Evolutionary conservation across 768 basidiomycete species (phyloP), one percentile per base, ranked within the genome.

Genomic region (Calvatia gigantea): DNA sequence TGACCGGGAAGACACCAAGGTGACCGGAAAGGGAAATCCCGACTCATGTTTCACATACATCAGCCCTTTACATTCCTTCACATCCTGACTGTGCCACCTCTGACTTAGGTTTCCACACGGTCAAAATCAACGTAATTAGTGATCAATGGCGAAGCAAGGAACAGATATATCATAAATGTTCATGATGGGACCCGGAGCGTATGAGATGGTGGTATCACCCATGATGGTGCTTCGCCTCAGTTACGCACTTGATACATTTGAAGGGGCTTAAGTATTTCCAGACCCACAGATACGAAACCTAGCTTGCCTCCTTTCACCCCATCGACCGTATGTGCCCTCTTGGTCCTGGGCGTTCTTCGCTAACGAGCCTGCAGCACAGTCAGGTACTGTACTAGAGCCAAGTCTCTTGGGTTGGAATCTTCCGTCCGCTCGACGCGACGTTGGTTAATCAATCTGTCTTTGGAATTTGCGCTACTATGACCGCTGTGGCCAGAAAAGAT

Each of bases 11-110:
- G 48, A 35, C 37, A 51, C 14, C 7, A 15, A 1, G 23, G 15
- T 15, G 39, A 7, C 50, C 50, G 9, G 7, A 35, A 39, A 25
- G 29, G 50, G 50, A 6, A 51, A 29, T 31, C n/a, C 37, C 17
- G 35, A 33, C 38, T 50, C 0, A 21, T 12, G 48, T 50, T 50
- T 50, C 48, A 50, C 32, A 37, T 37, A 32, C 48, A 50, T 50
- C 48, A 50, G 41, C 41, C 9, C 25, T 21, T 33, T 11, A 21
- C 44, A 46, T 19, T 28, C 25, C 17, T n/a, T 2, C 28, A 9
- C 19, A 27, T 14, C 11, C 9, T 25, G 45, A 29, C 35, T 38
- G 48, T 50, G 48, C 21, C 9, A 41, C 33, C 19, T n/a, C n/a
- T n/a, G n/a, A n/a, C n/a, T n/a, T n/a, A n/a, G n/a, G 19, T 19